These are phyloP conservation scores for Silybum marianum DNA, from an alignment of 129 eudicot species.

Conservation along the genomic window DNA sequence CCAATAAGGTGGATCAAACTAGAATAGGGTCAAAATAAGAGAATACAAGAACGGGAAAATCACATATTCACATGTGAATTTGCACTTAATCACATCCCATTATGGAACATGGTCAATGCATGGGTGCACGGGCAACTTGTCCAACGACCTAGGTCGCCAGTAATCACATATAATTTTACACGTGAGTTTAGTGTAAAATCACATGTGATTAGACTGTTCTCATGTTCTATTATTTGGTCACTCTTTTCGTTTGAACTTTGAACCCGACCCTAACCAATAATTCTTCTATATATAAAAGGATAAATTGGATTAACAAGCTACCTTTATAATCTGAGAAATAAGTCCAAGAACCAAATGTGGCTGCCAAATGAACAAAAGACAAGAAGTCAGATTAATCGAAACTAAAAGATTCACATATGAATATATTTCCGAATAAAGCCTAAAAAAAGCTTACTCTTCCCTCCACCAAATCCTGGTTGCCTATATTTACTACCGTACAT, in stretches of 20 bases:
- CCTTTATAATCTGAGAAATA: conserved; percentile 93
- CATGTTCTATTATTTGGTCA: not conserved
- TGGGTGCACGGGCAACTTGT: too few relatives aligned
- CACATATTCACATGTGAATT: not conserved
- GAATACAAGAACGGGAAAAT: not conserved
- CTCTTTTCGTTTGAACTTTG: not conserved
- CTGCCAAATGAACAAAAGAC: conserved; percentile 43
- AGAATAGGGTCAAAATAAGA: not conserved
- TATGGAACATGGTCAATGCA: not conserved
- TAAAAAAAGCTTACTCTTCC: conserved; percentile 62
- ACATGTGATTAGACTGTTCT: not conserved
- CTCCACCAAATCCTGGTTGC: conserved; percentile 85
- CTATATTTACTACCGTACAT: conserved; percentile 95
- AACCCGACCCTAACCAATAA: not conserved
- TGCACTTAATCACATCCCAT: not conserved
- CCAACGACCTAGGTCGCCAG: not conserved
- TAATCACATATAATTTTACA: not conserved
- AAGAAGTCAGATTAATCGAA: conserved; percentile 12
- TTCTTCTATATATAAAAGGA: not conserved
- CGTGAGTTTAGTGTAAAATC: not conserved
- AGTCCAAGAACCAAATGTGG: conserved; percentile 92
- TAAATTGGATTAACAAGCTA: conserved; percentile 15
- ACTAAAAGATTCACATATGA: conserved; percentile 4
- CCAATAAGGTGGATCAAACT: not conserved
- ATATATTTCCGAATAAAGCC: not conserved